Base-by-base conservation (phyloP, 805 yeast genomes). In the Isabelozyma gotoi region DNA sequence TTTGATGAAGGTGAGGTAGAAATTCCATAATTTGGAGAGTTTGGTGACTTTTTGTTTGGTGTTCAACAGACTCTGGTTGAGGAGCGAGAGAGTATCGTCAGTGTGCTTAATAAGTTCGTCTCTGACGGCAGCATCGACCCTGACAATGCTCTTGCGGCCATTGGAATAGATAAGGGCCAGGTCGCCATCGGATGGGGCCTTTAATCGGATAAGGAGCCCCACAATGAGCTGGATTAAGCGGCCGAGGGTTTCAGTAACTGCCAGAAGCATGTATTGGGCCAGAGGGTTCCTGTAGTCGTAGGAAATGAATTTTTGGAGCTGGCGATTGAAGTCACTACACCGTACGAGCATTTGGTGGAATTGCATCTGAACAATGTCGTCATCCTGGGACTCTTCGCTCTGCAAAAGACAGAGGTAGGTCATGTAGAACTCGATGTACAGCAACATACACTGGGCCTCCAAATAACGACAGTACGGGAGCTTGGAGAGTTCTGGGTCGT, bases 21-120 rank as follows among this genome's bases (percentile, higher is more conserved):
- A 71, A 34, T 59, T 59, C 76, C 76, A 71, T 39, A 65, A 53
- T 46, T 65, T 67, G 20, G 62, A 45, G 14, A 62, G 44, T 38
- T 57, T 54, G 7, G 29, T 39, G 8, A 53, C 44, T 41, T 47
- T 47, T 2, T 44, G 56, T 27, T 52, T 49, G 29, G 51, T 55
- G 6, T 42, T n/a, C n/a, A 53, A 12, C 11, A 39, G 18, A 21
- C 48, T 46, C 1, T 47, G 43, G 15, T 44, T 43, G 16, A 54
- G 40, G 14, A 38, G 31, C 14, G 33, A 36, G 14, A 56, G 51
- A 4, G 17, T 32, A 14, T 32, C 17, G 17, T 32, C 17, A 4
- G 34, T 32, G 15, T 32, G 17, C 17, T 14, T 15, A 16, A 32
- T 14, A 7, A 32, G 34, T n/a, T 32, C 8, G 15, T 32, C 34